A percentile compares a stretch with the other conserved stretches of the same genome.
Evolutionary conservation across 164 flowering plant genomes (phyloP).

Genomic region (Santalum album): DNA sequence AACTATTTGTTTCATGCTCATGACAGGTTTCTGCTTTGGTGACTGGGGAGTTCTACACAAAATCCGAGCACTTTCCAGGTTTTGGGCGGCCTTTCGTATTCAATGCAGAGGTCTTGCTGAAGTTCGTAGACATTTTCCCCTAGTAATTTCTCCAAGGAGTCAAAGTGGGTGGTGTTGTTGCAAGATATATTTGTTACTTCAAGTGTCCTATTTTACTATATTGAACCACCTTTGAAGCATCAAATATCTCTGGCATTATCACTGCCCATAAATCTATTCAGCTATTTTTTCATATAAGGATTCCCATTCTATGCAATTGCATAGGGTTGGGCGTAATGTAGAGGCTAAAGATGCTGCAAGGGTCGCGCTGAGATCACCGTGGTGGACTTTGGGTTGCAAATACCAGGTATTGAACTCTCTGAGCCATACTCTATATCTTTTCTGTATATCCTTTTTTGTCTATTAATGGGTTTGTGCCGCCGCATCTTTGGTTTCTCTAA

Average conservation of each 20-base stretch:
- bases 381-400: constrained; percentile 95
- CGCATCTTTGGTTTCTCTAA: too few relatives aligned
- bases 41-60: constrained; percentile 85
- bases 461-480: too few relatives aligned
- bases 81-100: constrained; percentile 91
- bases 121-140: constrained; percentile 37
- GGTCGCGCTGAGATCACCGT: constrained; percentile 82
- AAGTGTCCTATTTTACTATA: neutral
- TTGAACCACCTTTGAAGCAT: neutral
- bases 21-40: constrained; percentile 86
- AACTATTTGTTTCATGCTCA: constrained; percentile 16
- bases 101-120: constrained; percentile 77
- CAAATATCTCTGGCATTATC: neutral
- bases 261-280: neutral
- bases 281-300: neutral
- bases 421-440: neutral
- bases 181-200: neutral
- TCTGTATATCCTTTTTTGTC: neutral
- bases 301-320: neutral
- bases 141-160: neutral
- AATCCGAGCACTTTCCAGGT: constrained; percentile 86
- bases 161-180: neutral
- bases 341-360: constrained; percentile 97
- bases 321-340: constrained; percentile 67
- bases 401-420: constrained; percentile 39